Base-by-base conservation (phyloP, 2,329 filamentous ascomycete species). In the Macroventuria anomochaeta region DNA sequence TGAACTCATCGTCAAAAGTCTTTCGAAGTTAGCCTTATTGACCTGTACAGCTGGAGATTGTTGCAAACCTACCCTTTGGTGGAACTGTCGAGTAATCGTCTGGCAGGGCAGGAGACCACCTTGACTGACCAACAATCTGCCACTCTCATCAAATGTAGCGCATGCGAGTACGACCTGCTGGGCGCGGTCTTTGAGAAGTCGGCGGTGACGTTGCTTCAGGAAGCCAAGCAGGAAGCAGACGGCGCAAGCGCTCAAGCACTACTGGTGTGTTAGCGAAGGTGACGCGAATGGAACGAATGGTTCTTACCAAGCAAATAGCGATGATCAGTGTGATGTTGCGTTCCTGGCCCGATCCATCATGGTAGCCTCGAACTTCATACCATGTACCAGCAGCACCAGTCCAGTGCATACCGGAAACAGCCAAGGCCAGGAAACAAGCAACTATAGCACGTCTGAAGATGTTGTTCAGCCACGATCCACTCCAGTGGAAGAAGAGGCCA, bases 371-470 rank as follows among this genome's bases (percentile, higher is more conserved):
- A 13, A 90, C 73, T 36, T 80, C 80, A 70, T 93, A 95, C 7
- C 74, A 71, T 3, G 90, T 95, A 13, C 89, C 89, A 10, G 84
- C 81, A 3, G 88, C 83, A 26, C 88, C 91, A 50, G 88, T 88
- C 88, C 90, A 96, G 75, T 96, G 91, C 91, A 96, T 95, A 1
- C 89, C 90, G 8, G 88, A 92, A 2, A 95, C 89, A 33, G 88
- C 90, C 13, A 83, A 80, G 7, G 89, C 88, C 33, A 96, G 80
- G 15, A 92, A 74, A 38, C 85, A 75, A 8, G 88, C 88, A 56
- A 87, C 90, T 2, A 86, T 64, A 8, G 82, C 75, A 53, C 90
- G 81, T 69, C 91, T 90, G 88, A 88, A 92, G 84, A 88, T 91
- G 13, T 83, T 85, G 64, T 87, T 88, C 41, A 88, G 89, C 90